A percentile compares a stretch with the other conserved stretches of the same genome.
Conservation (phyloP, 306 rosid genomes). For the Castanea mollissima region DNA sequence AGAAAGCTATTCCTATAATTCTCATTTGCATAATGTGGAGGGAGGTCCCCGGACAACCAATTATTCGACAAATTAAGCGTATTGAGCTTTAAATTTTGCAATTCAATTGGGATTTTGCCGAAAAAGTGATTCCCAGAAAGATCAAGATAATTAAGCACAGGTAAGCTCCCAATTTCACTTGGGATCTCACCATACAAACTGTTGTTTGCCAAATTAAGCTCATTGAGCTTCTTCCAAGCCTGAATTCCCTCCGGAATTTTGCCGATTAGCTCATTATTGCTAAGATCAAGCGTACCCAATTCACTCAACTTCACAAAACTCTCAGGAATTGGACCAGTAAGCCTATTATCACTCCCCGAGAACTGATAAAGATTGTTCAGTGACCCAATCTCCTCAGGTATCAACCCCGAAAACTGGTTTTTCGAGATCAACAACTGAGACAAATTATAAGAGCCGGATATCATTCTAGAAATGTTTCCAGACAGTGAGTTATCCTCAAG, state of each 20-base stretch:
- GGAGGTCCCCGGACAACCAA: conserved; percentile 53
- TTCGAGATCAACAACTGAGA: conserved; percentile 49
- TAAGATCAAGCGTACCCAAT: conserved; percentile 59
- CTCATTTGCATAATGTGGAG: conserved; percentile 54
- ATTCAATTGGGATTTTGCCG: conserved; percentile 56
- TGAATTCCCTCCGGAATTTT: conserved; percentile 44
- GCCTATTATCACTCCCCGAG: conserved; percentile 41
- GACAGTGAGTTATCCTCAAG: conserved; percentile 55
- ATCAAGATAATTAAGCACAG: conserved; percentile 75
- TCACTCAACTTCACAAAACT: conserved; percentile 42
- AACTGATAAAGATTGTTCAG: conserved; percentile 43
- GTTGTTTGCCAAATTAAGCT: conserved; percentile 66
- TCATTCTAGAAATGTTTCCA: conserved; percentile 52
- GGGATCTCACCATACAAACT: conserved; percentile 52
- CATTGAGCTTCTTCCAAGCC: conserved; percentile 50
- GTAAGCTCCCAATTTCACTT: conserved; percentile 53
- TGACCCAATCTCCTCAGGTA: conserved; percentile 55
- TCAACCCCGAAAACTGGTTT: conserved; percentile 55
- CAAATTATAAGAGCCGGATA: conserved; percentile 51
- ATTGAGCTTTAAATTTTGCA: conserved; percentile 71
- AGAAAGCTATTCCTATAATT: conserved; percentile 54
- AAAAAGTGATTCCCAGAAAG: conserved; percentile 54
- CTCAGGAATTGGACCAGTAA: conserved; percentile 52
- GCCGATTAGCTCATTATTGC: conserved; percentile 57
- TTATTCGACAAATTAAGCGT: conserved; percentile 61